Conservation (phyloP, 306 rosid genomes). For the Vigna unguiculata region DNA sequence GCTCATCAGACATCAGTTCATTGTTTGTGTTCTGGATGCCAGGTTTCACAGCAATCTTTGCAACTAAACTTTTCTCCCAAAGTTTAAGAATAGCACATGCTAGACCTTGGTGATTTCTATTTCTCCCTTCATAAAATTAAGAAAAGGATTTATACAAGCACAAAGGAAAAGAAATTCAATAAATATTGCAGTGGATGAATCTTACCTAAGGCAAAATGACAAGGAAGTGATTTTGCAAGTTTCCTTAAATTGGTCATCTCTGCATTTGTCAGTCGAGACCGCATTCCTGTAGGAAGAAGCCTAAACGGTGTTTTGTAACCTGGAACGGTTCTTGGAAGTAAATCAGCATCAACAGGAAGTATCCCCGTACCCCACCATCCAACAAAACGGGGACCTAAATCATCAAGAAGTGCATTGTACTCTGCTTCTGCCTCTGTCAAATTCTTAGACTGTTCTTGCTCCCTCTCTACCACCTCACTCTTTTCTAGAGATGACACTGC, state of each 20-base stretch:
- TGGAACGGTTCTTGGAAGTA: conserved; percentile 77
- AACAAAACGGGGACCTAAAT: conserved; percentile 93
- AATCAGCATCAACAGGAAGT: conserved; percentile 96
- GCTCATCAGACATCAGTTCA: conserved; percentile 93
- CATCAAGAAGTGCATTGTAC: conserved; percentile 77
- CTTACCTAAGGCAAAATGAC: conserved; percentile 96
- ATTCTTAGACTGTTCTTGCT: conserved; percentile 44
- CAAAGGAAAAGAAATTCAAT: conserved; percentile 13
- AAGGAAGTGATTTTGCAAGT: conserved; percentile 82
- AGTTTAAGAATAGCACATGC: conserved; percentile 85
- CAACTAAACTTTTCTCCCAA: conserved; percentile 93
- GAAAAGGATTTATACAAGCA: conserved; percentile 37
- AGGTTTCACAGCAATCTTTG: conserved; percentile 91
- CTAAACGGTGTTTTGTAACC: conserved; percentile 95
- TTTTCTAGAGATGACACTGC: conserved; percentile 52
- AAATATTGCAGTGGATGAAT: conserved; percentile 36
- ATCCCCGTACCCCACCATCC: conserved; percentile 99
- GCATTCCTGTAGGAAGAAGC: conserved; percentile 95
- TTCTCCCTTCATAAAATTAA: conserved; percentile 75
- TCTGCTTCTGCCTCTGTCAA: conserved; percentile 83
- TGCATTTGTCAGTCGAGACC: conserved; percentile 83
- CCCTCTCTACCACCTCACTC: conserved; percentile 51
- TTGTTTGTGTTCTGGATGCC: conserved; percentile 99
- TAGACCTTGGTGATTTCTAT: conserved; percentile 94
- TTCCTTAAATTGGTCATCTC: conserved; percentile 90